phyloP scores from a whole-genome alignment of 768 basidiomycete genomes.

The Termitomyces heimii region DNA sequence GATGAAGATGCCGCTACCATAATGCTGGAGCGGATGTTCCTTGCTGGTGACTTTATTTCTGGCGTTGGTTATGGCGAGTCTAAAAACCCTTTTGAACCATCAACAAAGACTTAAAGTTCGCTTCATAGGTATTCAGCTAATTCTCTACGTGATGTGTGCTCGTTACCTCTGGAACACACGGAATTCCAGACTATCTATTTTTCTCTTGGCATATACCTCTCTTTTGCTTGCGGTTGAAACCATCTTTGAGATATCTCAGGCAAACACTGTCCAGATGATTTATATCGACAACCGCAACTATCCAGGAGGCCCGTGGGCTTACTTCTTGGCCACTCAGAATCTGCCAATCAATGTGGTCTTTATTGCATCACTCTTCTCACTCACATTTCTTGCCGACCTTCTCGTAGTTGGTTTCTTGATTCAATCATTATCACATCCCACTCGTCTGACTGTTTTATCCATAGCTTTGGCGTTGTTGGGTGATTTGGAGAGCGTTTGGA shows the following conservation, averaged over 20 bases:
- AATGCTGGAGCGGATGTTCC: slow-evolving; percentile 26
- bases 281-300: slow-evolving; percentile 30
- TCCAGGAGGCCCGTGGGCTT: slow-evolving; percentile 30
- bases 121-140: slow-evolving; percentile 22
- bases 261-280: slow-evolving; percentile 27
- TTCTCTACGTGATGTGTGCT: slow-evolving; percentile 24
- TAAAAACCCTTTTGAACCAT: background rate
- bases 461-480: slow-evolving; percentile 42
- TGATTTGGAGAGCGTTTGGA: slow-evolving; percentile 37
- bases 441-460: background rate
- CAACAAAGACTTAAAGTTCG: background rate
- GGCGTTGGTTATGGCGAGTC: slow-evolving; percentile 26
- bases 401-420: slow-evolving; percentile 30
- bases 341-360: slow-evolving; percentile 31
- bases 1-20: slow-evolving; percentile 21
- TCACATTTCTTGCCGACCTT: slow-evolving; percentile 33
- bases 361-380: slow-evolving; percentile 29
- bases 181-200: slow-evolving; percentile 14
- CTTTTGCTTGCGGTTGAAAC: slow-evolving; percentile 25
- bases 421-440: background rate
- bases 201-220: slow-evolving; percentile 27
- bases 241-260: slow-evolving; percentile 27
- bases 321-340: slow-evolving; percentile 29
- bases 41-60: slow-evolving; percentile 30
- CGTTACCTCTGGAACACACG: slow-evolving; percentile 27